Evolutionary conservation across 768 basidiomycete genomes (phyloP).

Genomic region (Mycena latifolia): DNA sequence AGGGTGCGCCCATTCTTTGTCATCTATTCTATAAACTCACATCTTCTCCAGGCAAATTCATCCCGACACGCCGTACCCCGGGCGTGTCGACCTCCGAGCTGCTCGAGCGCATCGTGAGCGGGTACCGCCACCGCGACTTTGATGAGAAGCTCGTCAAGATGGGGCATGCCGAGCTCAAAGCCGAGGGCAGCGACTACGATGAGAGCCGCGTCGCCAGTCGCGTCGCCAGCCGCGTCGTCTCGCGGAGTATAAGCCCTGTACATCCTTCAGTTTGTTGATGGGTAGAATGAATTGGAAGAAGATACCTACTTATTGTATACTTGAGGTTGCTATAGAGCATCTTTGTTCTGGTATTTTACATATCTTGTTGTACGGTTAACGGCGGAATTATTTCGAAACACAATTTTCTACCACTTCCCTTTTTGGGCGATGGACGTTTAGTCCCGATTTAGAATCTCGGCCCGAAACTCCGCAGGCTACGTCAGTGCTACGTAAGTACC

Average conservation of each 20-base stretch:
- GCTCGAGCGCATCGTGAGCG: slow-evolving; percentile 90
- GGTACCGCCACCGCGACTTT: slow-evolving; percentile 87
- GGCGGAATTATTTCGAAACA: neutral
- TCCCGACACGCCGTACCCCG: slow-evolving; percentile 95
- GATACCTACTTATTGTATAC: neutral
- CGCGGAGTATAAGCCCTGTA: slow-evolving; percentile 16
- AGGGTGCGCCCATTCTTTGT: slow-evolving; percentile 63
- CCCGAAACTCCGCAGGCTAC: too few relatives aligned
- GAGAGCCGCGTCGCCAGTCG: slow-evolving; percentile 44
- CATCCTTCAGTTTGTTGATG: slow-evolving; percentile 15
- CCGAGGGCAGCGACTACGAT: slow-evolving; percentile 71
- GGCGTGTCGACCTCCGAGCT: slow-evolving; percentile 95
- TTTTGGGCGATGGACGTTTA: neutral
- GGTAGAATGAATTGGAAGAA: neutral
- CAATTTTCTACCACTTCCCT: neutral
- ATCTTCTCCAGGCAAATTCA: slow-evolving; percentile 83
- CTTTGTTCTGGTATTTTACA: neutral
- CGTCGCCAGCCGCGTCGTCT: slow-evolving; percentile 44
- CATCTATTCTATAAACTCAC: neutral
- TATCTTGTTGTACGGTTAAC: neutral
- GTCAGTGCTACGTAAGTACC: too few relatives aligned
- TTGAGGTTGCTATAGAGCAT: neutral
- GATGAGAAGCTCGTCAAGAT: slow-evolving; percentile 93
- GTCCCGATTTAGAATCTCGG: too few relatives aligned
- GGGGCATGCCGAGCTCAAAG: slow-evolving; percentile 79